These are phyloP conservation scores for Pythium sp. DNA, from an alignment of 352 stramenopile genomes.

Conservation along the genomic window DNA sequence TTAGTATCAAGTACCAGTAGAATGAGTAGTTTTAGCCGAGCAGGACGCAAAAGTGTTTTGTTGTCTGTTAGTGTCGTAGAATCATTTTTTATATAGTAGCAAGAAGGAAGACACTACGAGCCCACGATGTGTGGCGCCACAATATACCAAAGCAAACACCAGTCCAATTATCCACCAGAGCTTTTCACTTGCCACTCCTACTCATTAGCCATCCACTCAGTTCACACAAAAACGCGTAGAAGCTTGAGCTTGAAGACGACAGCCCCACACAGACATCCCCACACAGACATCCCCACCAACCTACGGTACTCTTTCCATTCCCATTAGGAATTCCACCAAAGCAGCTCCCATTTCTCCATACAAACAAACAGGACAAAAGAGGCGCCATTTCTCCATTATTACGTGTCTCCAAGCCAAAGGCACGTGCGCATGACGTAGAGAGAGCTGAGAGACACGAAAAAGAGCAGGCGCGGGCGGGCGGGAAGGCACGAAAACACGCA, in stretches of 20 bases:
- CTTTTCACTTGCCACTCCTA: background rate
- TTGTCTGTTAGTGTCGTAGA: slow-evolving; percentile 10
- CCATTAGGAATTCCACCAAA: background rate
- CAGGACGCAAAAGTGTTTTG: background rate
- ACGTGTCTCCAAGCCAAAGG: background rate
- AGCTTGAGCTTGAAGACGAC: background rate
- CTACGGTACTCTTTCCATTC: background rate
- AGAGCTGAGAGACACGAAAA: background rate
- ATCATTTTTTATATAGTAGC: slow-evolving; percentile 4
- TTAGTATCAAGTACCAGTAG: slow-evolving; percentile 8
- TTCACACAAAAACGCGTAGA: background rate
- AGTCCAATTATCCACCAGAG: background rate
- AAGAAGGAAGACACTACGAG: background rate
- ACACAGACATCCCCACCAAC: background rate
- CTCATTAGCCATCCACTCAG: background rate
- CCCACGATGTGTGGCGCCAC: background rate
- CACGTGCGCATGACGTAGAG: background rate
- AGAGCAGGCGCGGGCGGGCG: too few species aligned
- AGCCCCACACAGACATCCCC: background rate
- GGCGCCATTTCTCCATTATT: background rate
- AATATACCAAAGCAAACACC: background rate
- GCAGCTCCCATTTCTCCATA: background rate
- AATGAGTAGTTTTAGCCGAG: slow-evolving; percentile 3
- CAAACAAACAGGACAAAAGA: background rate
- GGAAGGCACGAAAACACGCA: background rate